Conservation (phyloP, 2,329 filamentous ascomycete species). For the Cryphonectria naterciae region DNA sequence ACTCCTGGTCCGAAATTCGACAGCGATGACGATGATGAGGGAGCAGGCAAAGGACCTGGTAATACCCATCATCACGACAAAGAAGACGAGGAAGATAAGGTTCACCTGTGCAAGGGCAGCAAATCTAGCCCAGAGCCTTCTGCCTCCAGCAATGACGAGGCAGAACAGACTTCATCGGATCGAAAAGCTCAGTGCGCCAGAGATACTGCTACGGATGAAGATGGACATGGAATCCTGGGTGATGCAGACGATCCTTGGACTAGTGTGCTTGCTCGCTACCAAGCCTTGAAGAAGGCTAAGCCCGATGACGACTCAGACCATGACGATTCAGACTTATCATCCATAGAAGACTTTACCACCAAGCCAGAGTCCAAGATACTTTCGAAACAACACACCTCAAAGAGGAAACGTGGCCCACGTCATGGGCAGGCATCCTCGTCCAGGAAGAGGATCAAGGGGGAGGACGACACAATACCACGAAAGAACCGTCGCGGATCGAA, state of each 20-base stretch:
- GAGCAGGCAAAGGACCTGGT: background rate
- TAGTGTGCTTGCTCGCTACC: background rate
- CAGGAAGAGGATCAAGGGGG: slow-evolving; percentile 6
- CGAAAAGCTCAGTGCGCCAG: background rate
- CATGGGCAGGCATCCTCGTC: background rate
- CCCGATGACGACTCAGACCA: background rate
- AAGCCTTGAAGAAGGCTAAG: background rate
- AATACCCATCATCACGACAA: background rate
- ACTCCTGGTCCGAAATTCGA: background rate
- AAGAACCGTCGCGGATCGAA: too few relatives aligned
- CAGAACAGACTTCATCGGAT: too few relatives aligned
- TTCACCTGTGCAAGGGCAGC: background rate
- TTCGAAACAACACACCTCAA: background rate
- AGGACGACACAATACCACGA: background rate
- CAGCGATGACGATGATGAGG: background rate
- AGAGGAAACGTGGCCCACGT: background rate
- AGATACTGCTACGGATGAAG: background rate
- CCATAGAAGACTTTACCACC: background rate
- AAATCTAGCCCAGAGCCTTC: background rate
- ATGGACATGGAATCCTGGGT: background rate
- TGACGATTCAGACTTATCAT: background rate
- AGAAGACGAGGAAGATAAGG: background rate
- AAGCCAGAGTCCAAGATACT: background rate
- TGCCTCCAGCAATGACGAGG: background rate
- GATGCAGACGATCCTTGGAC: slow-evolving; percentile 1